A percentile compares a stretch with the other conserved stretches of the same genome.
phyloP scores from a whole-genome alignment of 345 rosid species.

The Microcos paniculata region DNA sequence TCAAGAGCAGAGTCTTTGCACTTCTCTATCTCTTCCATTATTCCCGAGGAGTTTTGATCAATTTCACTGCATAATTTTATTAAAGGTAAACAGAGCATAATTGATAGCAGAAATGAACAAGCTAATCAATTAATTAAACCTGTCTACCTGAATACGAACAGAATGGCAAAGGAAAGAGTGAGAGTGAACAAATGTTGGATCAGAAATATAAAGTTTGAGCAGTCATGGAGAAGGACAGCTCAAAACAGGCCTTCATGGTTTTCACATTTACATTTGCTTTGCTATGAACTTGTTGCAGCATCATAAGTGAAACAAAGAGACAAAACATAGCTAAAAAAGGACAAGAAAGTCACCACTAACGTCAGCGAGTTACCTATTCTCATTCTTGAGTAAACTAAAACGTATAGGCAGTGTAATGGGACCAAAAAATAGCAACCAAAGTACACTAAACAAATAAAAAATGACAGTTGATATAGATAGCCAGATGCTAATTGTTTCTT shows the following conservation, averaged over 20 bases:
- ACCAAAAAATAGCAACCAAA: background rate
- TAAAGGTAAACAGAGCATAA: conserved; percentile 3
- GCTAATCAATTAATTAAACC: background rate
- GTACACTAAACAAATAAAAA: background rate
- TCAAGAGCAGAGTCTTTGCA: conserved; percentile 64
- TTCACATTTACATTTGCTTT: background rate
- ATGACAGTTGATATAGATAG: background rate
- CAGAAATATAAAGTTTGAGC: background rate
- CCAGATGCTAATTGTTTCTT: background rate
- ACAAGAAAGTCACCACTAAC: background rate
- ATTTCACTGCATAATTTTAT: conserved; percentile 56
- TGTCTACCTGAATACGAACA: background rate
- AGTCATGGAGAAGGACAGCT: background rate
- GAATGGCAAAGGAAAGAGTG: background rate
- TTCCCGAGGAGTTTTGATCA: conserved; percentile 64
- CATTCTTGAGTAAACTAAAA: background rate
- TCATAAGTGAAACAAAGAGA: background rate
- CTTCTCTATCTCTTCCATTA: conserved; percentile 74
- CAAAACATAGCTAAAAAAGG: background rate
- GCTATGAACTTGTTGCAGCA: background rate
- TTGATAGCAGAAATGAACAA: background rate
- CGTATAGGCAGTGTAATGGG: background rate
- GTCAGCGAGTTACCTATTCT: background rate
- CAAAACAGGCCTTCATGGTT: background rate
- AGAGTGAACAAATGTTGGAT: background rate